Conservation (phyloP, 2,329 filamentous ascomycete genomes). For the Penicillium sp. region DNA sequence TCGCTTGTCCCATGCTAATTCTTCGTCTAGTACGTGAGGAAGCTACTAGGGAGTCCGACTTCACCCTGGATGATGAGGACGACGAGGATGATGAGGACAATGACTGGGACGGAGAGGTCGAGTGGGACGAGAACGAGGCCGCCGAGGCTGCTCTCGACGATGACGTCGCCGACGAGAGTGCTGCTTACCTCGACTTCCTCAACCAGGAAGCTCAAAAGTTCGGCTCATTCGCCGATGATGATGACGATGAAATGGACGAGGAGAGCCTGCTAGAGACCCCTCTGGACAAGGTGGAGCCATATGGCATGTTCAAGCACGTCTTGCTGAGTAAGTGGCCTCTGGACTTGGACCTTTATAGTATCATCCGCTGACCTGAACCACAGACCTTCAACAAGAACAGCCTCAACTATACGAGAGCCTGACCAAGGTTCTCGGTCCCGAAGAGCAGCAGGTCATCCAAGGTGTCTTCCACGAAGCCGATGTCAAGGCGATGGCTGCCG, state of each 20-base stretch:
- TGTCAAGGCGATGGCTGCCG: slow-evolving; percentile 46
- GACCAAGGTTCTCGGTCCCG: slow-evolving; percentile 70
- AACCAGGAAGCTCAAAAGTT: slow-evolving; percentile 92
- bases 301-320: slow-evolving; percentile 78
- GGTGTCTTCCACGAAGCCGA: slow-evolving; percentile 70
- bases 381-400: slow-evolving; percentile 85
- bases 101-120: slow-evolving; percentile 73
- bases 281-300: slow-evolving; percentile 91
- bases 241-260: slow-evolving; percentile 88
- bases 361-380: slow-evolving; percentile 28
- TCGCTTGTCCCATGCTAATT: slow-evolving; percentile 27
- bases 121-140: slow-evolving; percentile 62
- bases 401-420: slow-evolving; percentile 81
- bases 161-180: slow-evolving; percentile 83
- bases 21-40: slow-evolving; percentile 70
- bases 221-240: slow-evolving; percentile 64
- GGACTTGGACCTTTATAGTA: background rate
- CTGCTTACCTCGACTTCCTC: slow-evolving; percentile 91
- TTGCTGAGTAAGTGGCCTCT: slow-evolving; percentile 66
- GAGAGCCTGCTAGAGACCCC: slow-evolving; percentile 89
- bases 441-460: slow-evolving; percentile 79
- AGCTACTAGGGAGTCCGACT: slow-evolving; percentile 84
- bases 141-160: slow-evolving; percentile 59
- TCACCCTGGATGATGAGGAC: slow-evolving; percentile 67
- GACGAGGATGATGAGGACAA: slow-evolving; percentile 75